Evolutionary conservation across 139 green algal genomes (phyloP).

Genomic region (Haematococcus lacustris): DNA sequence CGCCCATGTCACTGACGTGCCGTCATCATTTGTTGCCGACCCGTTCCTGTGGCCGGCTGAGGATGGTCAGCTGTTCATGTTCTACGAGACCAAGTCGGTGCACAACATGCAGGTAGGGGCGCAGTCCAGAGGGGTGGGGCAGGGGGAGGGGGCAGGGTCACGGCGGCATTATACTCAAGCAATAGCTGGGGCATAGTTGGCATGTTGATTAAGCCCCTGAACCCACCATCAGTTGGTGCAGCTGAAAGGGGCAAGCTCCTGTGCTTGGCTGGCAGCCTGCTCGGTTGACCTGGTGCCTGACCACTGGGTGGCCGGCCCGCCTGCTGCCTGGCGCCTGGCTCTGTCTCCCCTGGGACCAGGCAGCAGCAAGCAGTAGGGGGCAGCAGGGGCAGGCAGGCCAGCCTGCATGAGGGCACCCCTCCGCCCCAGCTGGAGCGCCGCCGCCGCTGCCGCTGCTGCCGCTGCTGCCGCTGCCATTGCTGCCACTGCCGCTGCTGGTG

Average conservation of each 20-base stretch:
- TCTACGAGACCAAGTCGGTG: constrained; percentile 35
- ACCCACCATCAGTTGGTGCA: neutral
- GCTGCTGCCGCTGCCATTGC: neutral
- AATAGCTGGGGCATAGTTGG: neutral
- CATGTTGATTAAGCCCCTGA: neutral
- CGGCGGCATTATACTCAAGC: no score
- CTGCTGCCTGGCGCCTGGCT: no score
- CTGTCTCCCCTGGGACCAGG: no score
- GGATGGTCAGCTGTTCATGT: constrained; percentile 13
- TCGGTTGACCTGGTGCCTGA: neutral
- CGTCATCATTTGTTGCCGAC: constrained; percentile 28
- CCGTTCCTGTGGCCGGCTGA: constrained; percentile 24
- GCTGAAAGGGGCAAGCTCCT: neutral
- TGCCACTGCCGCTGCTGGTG: neutral
- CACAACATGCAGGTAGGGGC: constrained; percentile 4
- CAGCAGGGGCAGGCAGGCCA: no score
- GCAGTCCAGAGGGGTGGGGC: no score
- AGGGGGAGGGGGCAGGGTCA: no score
- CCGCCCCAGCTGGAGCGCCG: neutral
- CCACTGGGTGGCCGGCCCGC: no score
- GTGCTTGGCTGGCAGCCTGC: neutral
- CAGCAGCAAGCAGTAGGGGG: no score
- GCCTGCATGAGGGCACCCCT: no score
- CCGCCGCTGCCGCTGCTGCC: neutral
- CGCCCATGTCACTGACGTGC: constrained; percentile 5